Evolutionary conservation across 176 grass and related monocot genomes (phyloP).

Genomic region (Rhynchospora pubera): DNA sequence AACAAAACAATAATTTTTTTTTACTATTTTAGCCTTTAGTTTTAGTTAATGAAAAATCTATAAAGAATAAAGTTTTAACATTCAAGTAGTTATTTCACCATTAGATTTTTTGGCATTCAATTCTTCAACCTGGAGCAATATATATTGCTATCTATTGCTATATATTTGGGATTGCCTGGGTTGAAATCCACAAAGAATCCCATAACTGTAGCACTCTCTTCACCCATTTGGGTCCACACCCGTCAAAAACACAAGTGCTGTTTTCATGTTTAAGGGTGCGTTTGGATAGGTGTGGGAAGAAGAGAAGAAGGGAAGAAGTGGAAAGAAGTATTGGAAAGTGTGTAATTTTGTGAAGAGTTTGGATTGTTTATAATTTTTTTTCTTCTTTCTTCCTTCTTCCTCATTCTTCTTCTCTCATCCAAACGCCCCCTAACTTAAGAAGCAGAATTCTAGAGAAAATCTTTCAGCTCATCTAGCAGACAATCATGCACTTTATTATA

Average conservation of each 20-base stretch:
- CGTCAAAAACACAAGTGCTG: background rate
- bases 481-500: background rate
- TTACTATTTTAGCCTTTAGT: no score
- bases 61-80: background rate
- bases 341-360: no score
- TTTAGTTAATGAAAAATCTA: no score
- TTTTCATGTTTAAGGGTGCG: background rate
- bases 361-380: no score
- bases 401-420: no score
- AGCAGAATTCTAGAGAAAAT: background rate
- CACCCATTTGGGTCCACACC: background rate
- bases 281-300: no score
- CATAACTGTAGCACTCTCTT: background rate
- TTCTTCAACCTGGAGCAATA: background rate
- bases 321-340: no score
- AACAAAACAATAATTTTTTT: background rate
- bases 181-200: background rate
- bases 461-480: background rate
- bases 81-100: background rate
- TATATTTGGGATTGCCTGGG: background rate
- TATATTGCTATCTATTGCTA: no score
- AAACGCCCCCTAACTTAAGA: no score
- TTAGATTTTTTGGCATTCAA: background rate
- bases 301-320: no score
- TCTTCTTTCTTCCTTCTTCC: no score